phyloP scores from a whole-genome alignment of 148 eudicot species.

The Rhododendron mucronatum region DNA sequence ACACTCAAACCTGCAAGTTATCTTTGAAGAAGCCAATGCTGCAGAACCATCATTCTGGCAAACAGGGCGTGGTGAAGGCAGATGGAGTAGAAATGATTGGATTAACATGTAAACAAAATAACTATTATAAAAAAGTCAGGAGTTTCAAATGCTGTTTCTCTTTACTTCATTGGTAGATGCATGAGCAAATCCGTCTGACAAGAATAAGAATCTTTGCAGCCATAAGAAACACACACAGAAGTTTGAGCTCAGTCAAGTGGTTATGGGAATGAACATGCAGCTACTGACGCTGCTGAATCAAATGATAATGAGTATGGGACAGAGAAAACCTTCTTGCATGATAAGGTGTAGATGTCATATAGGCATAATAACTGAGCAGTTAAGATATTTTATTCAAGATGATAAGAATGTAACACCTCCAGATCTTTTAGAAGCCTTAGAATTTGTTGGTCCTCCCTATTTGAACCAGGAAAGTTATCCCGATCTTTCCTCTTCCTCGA shows the following conservation, averaged over 20 bases:
- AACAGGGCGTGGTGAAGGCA: background rate
- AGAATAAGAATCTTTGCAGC: background rate
- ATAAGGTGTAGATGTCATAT: background rate
- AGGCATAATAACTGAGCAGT: background rate
- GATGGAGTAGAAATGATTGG: constrained; percentile 10
- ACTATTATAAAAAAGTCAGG: background rate
- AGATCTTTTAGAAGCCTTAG: constrained; percentile 14
- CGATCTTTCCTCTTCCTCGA: constrained; percentile 37
- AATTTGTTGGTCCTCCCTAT: background rate
- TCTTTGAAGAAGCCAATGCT: constrained; percentile 30
- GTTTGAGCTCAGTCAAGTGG: background rate
- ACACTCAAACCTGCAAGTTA: constrained; percentile 32
- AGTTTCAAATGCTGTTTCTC: background rate
- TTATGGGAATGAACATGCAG: background rate
- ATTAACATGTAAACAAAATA: constrained; percentile 2
- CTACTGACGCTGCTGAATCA: background rate
- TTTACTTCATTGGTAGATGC: background rate
- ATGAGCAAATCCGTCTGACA: background rate
- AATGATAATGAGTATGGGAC: background rate
- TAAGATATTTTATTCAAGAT: background rate
- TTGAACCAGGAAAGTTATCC: constrained; percentile 24
- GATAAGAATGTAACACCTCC: constrained; percentile 22
- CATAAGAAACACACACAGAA: background rate
- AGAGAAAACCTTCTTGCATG: background rate
- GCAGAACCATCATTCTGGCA: constrained; percentile 21